Percentiles rank a stretch among this genome's conserved stretches.
These are phyloP conservation scores for Xylariaceae sp. DNA, from an alignment of 2,329 filamentous ascomycete genomes.

Conservation along the genomic window DNA sequence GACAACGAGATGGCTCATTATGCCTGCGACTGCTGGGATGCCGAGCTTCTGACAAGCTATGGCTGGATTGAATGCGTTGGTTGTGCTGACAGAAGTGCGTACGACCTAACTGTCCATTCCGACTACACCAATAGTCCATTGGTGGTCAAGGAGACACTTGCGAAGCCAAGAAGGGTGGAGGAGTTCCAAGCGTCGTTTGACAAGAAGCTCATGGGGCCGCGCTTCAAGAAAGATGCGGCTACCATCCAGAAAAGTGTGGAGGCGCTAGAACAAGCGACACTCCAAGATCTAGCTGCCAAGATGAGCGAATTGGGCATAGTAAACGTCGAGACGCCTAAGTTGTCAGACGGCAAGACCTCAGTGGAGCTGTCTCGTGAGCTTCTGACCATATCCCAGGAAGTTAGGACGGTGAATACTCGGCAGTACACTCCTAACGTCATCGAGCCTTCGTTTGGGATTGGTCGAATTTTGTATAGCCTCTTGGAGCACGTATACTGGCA, in stretches of 20 bases:
- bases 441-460: slow-evolving; percentile 95
- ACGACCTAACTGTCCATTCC: slow-evolving; percentile 85
- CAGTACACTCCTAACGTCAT: slow-evolving; percentile 96
- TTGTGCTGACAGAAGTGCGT: slow-evolving; percentile 90
- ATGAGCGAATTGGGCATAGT: slow-evolving; percentile 67
- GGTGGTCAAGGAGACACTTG: slow-evolving; percentile 72
- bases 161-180: slow-evolving; percentile 70
- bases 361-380: slow-evolving; percentile 75
- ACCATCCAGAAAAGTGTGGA: slow-evolving; percentile 42
- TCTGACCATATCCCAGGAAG: slow-evolving; percentile 63
- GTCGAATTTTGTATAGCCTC: slow-evolving; percentile 84
- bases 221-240: slow-evolving; percentile 79
- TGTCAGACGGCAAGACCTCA: slow-evolving; percentile 46
- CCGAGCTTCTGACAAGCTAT: slow-evolving; percentile 81
- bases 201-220: slow-evolving; percentile 92
- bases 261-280: slow-evolving; percentile 65
- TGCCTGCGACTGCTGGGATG: slow-evolving; percentile 96
- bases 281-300: slow-evolving; percentile 69
- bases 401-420: slow-evolving; percentile 67
- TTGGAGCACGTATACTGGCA: slow-evolving; percentile 97
- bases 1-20: slow-evolving; percentile 73
- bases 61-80: slow-evolving; percentile 99
- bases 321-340: slow-evolving; percentile 61
- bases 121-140: slow-evolving; percentile 87
- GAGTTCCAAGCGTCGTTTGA: slow-evolving; percentile 84